Conservation (phyloP, 2,329 filamentous ascomycete species). For the Diaporthe caulivora region DNA sequence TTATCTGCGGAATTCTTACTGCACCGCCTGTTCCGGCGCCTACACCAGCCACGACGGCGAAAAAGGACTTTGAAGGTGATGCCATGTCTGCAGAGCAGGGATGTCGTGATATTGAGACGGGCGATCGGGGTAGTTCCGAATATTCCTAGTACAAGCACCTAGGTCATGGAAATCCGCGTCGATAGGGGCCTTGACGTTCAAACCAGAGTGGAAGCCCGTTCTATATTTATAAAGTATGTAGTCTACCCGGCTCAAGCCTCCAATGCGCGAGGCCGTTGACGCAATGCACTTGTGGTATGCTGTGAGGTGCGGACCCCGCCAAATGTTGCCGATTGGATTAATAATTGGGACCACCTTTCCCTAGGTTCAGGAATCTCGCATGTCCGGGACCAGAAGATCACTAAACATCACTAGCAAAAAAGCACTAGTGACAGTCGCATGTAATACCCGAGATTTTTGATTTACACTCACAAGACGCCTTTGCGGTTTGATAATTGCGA, state of each 20-base stretch:
- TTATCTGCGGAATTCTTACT: conserved; percentile 21
- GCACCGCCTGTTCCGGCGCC: conserved; percentile 72
- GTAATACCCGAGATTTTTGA: not conserved
- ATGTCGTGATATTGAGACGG: not conserved
- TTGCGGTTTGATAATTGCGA: not conserved
- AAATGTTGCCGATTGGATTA: conserved; percentile 24
- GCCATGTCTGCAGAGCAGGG: conserved; percentile 30
- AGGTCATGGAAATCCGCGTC: not conserved
- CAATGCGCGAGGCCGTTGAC: not conserved
- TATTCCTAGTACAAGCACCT: not conserved
- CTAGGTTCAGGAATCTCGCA: not conserved
- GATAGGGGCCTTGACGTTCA: not conserved
- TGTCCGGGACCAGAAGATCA: not conserved
- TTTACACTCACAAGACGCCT: not conserved
- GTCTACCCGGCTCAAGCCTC: not conserved
- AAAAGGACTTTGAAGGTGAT: conserved; percentile 57
- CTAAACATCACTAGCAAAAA: conserved; percentile 20
- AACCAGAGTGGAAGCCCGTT: not conserved
- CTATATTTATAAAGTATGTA: not conserved
- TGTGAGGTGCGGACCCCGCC: conserved; percentile 25
- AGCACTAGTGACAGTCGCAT: not conserved
- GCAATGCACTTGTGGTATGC: conserved; percentile 9
- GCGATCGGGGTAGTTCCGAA: not conserved
- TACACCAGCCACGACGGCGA: conserved; percentile 78
- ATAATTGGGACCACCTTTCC: conserved; percentile 5